phyloP scores from a whole-genome alignment of 768 basidiomycete species.

The Podaxis sp. region DNA sequence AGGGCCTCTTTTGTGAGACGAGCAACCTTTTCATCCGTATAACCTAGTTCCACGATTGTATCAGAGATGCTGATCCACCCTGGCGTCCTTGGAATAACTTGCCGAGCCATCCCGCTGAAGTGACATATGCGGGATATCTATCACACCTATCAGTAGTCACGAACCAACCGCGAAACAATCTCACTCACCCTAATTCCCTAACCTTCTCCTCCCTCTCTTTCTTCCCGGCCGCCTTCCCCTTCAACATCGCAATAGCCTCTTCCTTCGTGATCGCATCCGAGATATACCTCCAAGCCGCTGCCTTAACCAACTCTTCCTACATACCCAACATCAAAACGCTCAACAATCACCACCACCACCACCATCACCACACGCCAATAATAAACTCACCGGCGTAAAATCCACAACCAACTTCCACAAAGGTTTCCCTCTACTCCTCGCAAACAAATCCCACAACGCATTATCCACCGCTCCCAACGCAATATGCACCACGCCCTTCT shows the following conservation, averaged over 20 bases:
- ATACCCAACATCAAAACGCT: not conserved
- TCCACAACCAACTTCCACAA: slow-evolving; percentile 94
- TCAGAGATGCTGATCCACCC: not conserved
- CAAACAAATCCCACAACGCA: slow-evolving; percentile 93
- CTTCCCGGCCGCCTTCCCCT: slow-evolving; percentile 74
- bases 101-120: slow-evolving; percentile 92
- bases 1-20: slow-evolving; percentile 86
- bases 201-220: slow-evolving; percentile 77
- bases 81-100: slow-evolving; percentile 13
- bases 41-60: slow-evolving; percentile 47
- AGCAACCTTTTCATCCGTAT: slow-evolving; percentile 89
- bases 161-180: not conserved
- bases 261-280: slow-evolving; percentile 91
- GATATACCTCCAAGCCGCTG: slow-evolving; percentile 86
- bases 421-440: slow-evolving; percentile 76
- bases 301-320: slow-evolving; percentile 76
- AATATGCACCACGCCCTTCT: slow-evolving; percentile 94
- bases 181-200: slow-evolving; percentile 57
- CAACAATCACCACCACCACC: not conserved
- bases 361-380: not conserved
- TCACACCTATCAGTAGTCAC: not conserved
- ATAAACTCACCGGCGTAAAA: slow-evolving; percentile 64
- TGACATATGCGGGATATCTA: slow-evolving; percentile 93
- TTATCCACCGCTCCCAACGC: slow-evolving; percentile 89
- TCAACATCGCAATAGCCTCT: slow-evolving; percentile 83